Evolutionary conservation across 441 rosid genomes (phyloP), one percentile per base, ranked within the genome.

Genomic region (Breynia disticha): DNA sequence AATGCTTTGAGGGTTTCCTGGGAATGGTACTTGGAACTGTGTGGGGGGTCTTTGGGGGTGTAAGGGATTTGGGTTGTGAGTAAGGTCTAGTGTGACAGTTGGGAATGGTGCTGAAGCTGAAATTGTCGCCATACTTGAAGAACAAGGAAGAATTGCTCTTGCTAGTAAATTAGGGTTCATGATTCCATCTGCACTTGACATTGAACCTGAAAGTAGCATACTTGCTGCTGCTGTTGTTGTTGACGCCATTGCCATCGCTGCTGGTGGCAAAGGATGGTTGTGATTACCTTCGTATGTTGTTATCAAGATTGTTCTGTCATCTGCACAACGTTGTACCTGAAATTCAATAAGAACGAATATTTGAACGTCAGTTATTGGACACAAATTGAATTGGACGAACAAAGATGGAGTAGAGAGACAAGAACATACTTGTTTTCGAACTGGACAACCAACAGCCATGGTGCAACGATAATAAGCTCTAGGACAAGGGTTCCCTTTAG

Each of bases 251-350:
- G 95, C 86, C 63, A 89, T 73, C 0, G 98, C 98, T 0, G 95
- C 90, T 13, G 90, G 90, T 0, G 98, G 97, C 16, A 93, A 71
- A 0, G 97, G 98, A 55, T 93, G 98, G 70, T 78, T 93, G 60
- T 93, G 98, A 60, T 79, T 89, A 14, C 98, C 96, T 44, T 93
- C 98, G 41, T 93, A 93, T 4, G 95, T 89, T 10, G 98, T 93
- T 48, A 83, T 80, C 64, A 93, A 60, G 20, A 93, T 81, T 0
- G 95, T 57, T 48, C 77, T 67, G 44, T 93, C 98, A 20, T 93
- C 98, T 0, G 97, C 99, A 16, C 99, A 93, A 6, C 97, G 83
- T 69, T 93, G 99, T 39, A 93, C 97, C 95, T 91, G 64, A 7
- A 60, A 75, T 1, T 28, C 19, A 64, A 39, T 8, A 7, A 24